phyloP scores from a whole-genome alignment of 2,329 filamentous ascomycete species.

The Juglanconis oblonga region DNA sequence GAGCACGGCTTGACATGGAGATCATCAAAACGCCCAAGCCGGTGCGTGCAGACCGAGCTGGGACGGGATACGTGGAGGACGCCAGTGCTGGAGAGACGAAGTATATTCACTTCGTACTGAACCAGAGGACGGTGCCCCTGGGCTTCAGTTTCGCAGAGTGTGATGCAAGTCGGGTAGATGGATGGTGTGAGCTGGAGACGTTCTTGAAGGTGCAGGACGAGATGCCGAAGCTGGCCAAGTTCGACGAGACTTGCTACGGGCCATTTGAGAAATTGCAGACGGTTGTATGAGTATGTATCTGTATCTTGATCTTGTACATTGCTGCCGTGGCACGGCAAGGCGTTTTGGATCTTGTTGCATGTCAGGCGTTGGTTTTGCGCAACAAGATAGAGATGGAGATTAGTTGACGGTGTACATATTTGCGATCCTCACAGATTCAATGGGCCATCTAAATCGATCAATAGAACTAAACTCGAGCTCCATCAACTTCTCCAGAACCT shows the following conservation, averaged over 20 bases:
- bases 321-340: background rate
- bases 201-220: constrained; percentile 62
- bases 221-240: constrained; percentile 57
- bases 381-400: background rate
- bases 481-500: too few species aligned
- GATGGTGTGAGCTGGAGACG: constrained; percentile 71
- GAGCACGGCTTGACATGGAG: constrained; percentile 70
- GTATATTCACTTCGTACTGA: constrained; percentile 73
- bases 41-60: constrained; percentile 47
- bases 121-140: constrained; percentile 70
- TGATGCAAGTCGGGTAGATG: constrained; percentile 60
- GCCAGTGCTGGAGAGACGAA: constrained; percentile 45
- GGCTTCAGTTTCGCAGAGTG: constrained; percentile 65
- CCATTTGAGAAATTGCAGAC: constrained; percentile 38
- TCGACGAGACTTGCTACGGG: constrained; percentile 65
- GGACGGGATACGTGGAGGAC: constrained; percentile 45
- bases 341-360: background rate
- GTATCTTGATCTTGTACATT: background rate
- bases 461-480: too few species aligned
- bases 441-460: too few species aligned
- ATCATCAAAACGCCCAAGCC: constrained; percentile 66
- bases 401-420: background rate
- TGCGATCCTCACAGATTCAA: too few species aligned
- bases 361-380: background rate
- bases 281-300: background rate